A percentile compares a stretch with the other conserved stretches of the same genome.
These are phyloP conservation scores for Alternaria metachromatica DNA, from an alignment of 2,329 filamentous ascomycete genomes.

Conservation along the genomic window DNA sequence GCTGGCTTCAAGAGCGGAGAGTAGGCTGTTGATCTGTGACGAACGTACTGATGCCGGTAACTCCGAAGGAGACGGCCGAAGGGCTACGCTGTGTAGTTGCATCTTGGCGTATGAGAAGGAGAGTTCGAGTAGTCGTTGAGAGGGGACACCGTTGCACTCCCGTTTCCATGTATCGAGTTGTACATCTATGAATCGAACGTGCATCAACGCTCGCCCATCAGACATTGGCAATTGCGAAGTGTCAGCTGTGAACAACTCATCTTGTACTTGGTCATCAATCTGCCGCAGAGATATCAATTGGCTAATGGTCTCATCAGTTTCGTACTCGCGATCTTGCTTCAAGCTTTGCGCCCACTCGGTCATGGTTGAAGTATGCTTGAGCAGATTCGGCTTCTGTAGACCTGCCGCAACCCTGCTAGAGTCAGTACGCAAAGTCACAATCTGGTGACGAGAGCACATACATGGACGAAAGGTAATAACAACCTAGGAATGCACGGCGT, in stretches of 20 bases:
- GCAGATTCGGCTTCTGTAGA: conserved; percentile 41
- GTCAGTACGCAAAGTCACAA: background rate
- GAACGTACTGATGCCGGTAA: conserved; percentile 4
- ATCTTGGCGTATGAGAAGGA: conserved; percentile 38
- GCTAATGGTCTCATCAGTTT: conserved; percentile 33
- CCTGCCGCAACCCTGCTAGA: conserved; percentile 33
- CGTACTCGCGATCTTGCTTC: conserved; percentile 27
- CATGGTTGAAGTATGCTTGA: conserved; percentile 40
- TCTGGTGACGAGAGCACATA: conserved; percentile 6
- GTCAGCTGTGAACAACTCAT: conserved; percentile 32
- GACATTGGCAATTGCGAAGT: conserved; percentile 28
- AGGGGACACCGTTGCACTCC: conserved; percentile 13
- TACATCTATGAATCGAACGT: conserved; percentile 35
- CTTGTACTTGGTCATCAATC: conserved; percentile 44
- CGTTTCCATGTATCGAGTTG: conserved; percentile 37
- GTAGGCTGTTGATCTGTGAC: conserved; percentile 31
- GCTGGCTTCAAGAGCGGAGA: conserved; percentile 64
- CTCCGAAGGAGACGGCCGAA: conserved; percentile 21
- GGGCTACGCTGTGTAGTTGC: conserved; percentile 34
- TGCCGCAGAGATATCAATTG: conserved; percentile 36
- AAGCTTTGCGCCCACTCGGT: conserved; percentile 32
- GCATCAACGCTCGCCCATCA: conserved; percentile 38
- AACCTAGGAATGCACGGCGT: conserved; percentile 42
- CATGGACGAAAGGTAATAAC: conserved; percentile 45
- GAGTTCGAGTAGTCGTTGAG: conserved; percentile 33